These are phyloP conservation scores for Neophaeococcomyces mojaviensis DNA, from an alignment of 2,329 filamentous ascomycete genomes.

Conservation along the genomic window DNA sequence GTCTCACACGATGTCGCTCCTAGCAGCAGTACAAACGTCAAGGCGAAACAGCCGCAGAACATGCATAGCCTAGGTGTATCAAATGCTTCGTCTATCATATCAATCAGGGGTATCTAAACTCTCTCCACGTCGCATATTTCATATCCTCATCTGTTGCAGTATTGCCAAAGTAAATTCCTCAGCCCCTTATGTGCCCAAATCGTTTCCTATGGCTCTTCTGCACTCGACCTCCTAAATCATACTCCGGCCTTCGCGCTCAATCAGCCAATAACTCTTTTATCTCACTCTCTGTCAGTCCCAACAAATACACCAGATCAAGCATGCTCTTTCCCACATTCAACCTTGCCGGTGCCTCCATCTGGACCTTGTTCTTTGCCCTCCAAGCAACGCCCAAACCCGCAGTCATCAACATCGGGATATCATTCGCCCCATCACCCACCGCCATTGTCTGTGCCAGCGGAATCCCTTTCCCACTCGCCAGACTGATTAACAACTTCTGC, in stretches of 20 bases:
- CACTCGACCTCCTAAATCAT: no score
- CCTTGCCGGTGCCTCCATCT: slow-evolving; percentile 52
- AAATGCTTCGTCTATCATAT: no score
- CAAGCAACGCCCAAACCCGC: slow-evolving; percentile 58
- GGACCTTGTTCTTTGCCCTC: slow-evolving; percentile 58
- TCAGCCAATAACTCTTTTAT: slow-evolving; percentile 36
- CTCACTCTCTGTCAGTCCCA: slow-evolving; percentile 47
- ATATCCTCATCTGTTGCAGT: neutral
- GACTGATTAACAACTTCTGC: slow-evolving; percentile 45
- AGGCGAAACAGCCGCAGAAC: no score
- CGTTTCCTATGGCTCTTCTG: no score
- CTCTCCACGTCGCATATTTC: neutral
- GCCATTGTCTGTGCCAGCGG: slow-evolving; percentile 48
- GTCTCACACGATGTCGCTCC: no score
- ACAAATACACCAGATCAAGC: slow-evolving; percentile 51
- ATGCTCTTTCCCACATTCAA: slow-evolving; percentile 50
- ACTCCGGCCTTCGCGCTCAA: neutral
- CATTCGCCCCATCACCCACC: slow-evolving; percentile 59
- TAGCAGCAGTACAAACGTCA: no score
- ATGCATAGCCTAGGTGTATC: no score
- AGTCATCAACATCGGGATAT: slow-evolving; percentile 56
- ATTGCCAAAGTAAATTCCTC: neutral
- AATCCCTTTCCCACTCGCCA: slow-evolving; percentile 49
- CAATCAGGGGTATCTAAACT: no score
- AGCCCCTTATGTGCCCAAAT: no score